These are phyloP conservation scores for Rutstroemia sp. DNA, from an alignment of 2,329 filamentous ascomycete species.

Conservation along the genomic window DNA sequence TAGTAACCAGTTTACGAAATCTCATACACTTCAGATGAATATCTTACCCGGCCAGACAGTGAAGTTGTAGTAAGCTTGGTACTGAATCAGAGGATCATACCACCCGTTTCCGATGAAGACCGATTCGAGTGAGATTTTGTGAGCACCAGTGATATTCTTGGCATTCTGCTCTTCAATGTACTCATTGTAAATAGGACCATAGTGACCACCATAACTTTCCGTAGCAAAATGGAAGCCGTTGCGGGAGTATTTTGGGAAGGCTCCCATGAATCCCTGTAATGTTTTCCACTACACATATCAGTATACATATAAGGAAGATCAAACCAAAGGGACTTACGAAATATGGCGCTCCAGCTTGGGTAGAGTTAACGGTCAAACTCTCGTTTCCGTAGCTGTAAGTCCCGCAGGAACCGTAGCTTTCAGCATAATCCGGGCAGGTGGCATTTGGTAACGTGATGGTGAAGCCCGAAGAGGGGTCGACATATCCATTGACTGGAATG, in stretches of 20 bases:
- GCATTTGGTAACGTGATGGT: constrained; percentile 39
- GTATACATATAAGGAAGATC: background rate
- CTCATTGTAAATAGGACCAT: constrained; percentile 50
- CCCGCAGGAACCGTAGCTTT: constrained; percentile 36
- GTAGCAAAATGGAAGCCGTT: constrained; percentile 47
- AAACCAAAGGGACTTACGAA: constrained; percentile 34
- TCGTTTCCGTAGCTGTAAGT: constrained; percentile 47
- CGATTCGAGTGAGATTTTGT: constrained; percentile 39
- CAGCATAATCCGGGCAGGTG: constrained; percentile 43
- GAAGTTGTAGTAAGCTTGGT: constrained; percentile 51
- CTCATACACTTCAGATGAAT: background rate
- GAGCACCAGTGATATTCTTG: constrained; percentile 39
- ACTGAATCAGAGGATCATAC: constrained; percentile 49
- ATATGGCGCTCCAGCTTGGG: constrained; percentile 44
- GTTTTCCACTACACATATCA: constrained; percentile 37
- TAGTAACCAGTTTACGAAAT: background rate
- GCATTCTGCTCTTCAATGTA: constrained; percentile 55
- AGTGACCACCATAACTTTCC: constrained; percentile 52
- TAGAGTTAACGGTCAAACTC: constrained; percentile 44
- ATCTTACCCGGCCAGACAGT: constrained; percentile 33
- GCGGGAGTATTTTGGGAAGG: constrained; percentile 44
- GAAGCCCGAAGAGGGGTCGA: constrained; percentile 6
- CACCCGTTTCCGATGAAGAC: constrained; percentile 52
- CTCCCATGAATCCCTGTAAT: constrained; percentile 55
- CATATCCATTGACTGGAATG: constrained; percentile 20